Conservation (phyloP, 2,329 filamentous ascomycete genomes). For the Fusarium haematococcum region DNA sequence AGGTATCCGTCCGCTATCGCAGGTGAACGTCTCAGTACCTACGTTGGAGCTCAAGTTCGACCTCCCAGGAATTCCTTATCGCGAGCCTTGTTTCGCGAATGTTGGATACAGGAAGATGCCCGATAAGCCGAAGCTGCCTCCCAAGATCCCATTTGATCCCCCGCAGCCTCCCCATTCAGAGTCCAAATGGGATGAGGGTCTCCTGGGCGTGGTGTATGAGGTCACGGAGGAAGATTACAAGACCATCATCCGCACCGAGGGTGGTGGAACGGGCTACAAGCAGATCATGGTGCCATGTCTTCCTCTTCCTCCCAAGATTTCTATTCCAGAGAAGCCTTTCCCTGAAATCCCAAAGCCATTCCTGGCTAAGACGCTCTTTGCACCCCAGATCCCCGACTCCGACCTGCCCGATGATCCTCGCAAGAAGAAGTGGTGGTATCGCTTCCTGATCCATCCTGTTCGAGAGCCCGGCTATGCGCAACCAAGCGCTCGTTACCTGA, state of each 20-base stretch:
- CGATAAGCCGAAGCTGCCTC: constrained; percentile 51
- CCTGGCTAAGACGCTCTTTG: constrained; percentile 86
- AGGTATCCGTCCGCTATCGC: constrained; percentile 83
- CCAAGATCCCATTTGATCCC: constrained; percentile 41
- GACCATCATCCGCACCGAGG: constrained; percentile 90
- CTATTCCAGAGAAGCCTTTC: constrained; percentile 72
- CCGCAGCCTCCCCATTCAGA: constrained; percentile 39
- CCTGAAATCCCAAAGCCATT: constrained; percentile 71
- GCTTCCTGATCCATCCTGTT: constrained; percentile 58
- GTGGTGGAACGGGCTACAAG: constrained; percentile 85
- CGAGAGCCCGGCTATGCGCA: constrained; percentile 81
- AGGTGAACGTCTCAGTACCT: constrained; percentile 85
- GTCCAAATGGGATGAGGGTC: constrained; percentile 77
- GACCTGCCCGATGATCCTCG: constrained; percentile 47
- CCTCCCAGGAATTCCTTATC: constrained; percentile 85
- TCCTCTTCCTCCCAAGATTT: constrained; percentile 68
- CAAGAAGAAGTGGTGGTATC: constrained; percentile 58
- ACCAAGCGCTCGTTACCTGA: constrained; percentile 85
- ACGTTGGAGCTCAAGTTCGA: constrained; percentile 84
- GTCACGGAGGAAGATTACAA: constrained; percentile 86
- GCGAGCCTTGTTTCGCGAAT: constrained; percentile 93
- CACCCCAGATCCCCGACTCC: constrained; percentile 63
- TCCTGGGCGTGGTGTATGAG: constrained; percentile 96
- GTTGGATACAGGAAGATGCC: constrained; percentile 70
- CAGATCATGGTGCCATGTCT: constrained; percentile 86